phyloP scores from a whole-genome alignment of 495 filamentous ascomycete species.

The Venustampulla echinocandica region DNA sequence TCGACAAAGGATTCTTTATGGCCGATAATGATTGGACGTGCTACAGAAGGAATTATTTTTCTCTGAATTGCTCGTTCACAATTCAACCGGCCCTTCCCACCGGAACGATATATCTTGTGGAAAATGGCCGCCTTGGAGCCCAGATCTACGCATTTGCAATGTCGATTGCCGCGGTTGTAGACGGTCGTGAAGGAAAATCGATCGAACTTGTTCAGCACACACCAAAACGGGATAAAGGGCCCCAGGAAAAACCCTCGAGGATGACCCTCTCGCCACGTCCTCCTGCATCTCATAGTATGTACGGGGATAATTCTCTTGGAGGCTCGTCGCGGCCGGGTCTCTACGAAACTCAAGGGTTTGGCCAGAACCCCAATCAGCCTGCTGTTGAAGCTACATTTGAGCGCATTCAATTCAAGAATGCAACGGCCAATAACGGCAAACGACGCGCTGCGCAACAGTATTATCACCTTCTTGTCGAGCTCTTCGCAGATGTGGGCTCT shows the following conservation, averaged over 20 bases:
- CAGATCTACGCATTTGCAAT: conserved; percentile 66
- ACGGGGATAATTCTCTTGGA: conserved; percentile 9
- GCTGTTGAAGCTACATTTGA: conserved; percentile 68
- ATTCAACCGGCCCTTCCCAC: conserved; percentile 42
- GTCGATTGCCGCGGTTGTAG: conserved; percentile 80
- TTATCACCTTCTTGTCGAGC: conserved; percentile 85
- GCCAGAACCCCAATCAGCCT: conserved; percentile 28
- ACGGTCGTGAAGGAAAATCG: conserved; percentile 63
- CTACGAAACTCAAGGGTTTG: conserved; percentile 32
- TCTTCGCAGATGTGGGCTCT: conserved; percentile 65
- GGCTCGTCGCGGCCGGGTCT: conserved; percentile 13
- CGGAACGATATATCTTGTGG: conserved; percentile 12
- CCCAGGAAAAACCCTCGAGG: conserved; percentile 67
- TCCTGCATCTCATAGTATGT: conserved; percentile 32
- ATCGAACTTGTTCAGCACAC: conserved; percentile 93
- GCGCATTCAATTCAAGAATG: conserved; percentile 92
- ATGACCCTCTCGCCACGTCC: conserved; percentile 60
- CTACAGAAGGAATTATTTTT: conserved; percentile 92
- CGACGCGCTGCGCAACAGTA: conserved; percentile 86
- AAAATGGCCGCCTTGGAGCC: conserved; percentile 23
- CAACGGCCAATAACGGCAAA: conserved; percentile 94
- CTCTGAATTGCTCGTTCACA: conserved; percentile 73
- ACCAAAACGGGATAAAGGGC: conserved; percentile 89
- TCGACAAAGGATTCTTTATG: conserved; percentile 89
- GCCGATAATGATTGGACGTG: conserved; percentile 89